These are phyloP conservation scores for Brassica incana DNA, from an alignment of 345 rosid species.

Conservation along the genomic window DNA sequence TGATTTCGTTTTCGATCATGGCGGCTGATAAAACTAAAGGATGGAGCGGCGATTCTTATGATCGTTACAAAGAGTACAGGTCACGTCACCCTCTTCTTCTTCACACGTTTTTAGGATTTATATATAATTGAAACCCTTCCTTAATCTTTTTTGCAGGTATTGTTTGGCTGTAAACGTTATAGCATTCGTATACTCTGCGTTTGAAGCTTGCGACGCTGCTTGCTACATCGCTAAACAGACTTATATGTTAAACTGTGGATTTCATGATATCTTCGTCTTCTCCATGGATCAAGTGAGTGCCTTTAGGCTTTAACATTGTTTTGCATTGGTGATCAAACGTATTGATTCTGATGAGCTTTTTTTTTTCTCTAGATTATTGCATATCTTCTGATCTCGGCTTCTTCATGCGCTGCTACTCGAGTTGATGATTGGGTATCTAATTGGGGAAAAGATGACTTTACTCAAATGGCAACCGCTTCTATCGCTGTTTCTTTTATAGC, in stretches of 20 bases:
- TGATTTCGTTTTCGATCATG: conserved; percentile 94
- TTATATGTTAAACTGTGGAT: conserved; percentile 54
- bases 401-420: conserved; percentile 92
- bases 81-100: conserved; percentile 5
- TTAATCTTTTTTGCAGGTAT: conserved; percentile 49
- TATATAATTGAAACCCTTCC: background rate
- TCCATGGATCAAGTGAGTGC: conserved; percentile 87
- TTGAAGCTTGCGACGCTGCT: conserved; percentile 69
- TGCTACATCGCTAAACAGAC: conserved; percentile 53
- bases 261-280: conserved; percentile 59
- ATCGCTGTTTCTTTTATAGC: conserved; percentile 78
- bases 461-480: conserved; percentile 90
- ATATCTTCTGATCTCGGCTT: conserved; percentile 83
- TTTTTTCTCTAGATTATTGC: conserved; percentile 44
- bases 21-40: conserved; percentile 96
- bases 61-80: conserved; percentile 95
- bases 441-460: conserved; percentile 99
- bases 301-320: background rate
- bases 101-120: background rate
- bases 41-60: conserved; percentile 97
- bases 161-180: conserved; percentile 80
- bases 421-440: conserved; percentile 94
- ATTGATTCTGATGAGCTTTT: conserved; percentile 19
- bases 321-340: background rate
- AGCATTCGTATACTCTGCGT: conserved; percentile 68